phyloP scores from a whole-genome alignment of 208 protist species.

The Acanthamoeba royreba region DNA sequence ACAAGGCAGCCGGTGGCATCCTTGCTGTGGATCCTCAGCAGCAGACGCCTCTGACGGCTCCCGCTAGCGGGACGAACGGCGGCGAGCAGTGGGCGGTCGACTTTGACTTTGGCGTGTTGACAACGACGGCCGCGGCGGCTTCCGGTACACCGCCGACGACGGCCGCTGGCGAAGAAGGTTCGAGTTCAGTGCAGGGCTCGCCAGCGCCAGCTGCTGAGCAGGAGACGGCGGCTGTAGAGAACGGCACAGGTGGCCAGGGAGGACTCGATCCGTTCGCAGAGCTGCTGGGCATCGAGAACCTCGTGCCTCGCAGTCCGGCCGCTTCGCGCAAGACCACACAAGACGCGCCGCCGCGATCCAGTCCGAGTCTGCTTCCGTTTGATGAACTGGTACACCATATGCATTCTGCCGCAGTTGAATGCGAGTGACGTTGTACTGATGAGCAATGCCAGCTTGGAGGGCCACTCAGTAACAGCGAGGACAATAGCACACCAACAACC shows the following conservation, averaged over 20 bases:
- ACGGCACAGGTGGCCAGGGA: neutral
- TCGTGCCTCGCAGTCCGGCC: neutral
- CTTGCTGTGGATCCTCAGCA: too few relatives aligned
- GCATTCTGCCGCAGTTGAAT: neutral
- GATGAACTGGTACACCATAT: neutral
- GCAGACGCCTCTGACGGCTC: too few relatives aligned
- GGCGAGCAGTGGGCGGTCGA: too few relatives aligned
- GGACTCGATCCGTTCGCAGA: neutral
- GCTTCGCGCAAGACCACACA: neutral
- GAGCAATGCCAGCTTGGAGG: neutral
- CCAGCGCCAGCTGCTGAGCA: too few relatives aligned
- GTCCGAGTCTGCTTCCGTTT: neutral
- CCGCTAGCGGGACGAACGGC: too few relatives aligned
- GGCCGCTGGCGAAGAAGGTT: too few relatives aligned
- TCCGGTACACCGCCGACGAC: too few relatives aligned
- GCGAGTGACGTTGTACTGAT: neutral
- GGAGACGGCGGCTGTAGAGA: neutral
- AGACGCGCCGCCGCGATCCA: neutral
- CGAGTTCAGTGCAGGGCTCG: too few relatives aligned
- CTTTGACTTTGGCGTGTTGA: too few relatives aligned
- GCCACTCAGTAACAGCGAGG: neutral
- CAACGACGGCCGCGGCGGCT: too few relatives aligned
- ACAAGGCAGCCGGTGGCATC: too few relatives aligned
- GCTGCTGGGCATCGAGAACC: neutral
- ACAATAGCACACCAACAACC: neutral